A percentile compares a stretch with the other conserved stretches of the same genome.
These are phyloP conservation scores for Rhododendron kiyosumense DNA, from an alignment of 148 eudicot species.

Conservation along the genomic window DNA sequence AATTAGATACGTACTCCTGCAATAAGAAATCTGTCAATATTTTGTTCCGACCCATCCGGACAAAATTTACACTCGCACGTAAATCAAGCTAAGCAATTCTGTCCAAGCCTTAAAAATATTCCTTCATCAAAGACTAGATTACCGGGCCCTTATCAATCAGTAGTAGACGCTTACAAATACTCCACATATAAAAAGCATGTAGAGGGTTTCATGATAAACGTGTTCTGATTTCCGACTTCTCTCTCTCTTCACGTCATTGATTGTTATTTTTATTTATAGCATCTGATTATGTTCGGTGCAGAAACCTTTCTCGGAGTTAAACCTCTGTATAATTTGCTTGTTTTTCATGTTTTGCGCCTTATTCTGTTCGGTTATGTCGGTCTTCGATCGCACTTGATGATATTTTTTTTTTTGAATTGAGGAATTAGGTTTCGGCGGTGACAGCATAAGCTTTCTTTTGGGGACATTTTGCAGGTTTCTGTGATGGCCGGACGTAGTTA, in stretches of 20 bases:
- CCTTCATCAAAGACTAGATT: neutral
- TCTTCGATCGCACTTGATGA: conserved; percentile 4
- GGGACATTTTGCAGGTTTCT: neutral
- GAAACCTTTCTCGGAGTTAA: neutral
- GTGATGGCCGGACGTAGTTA: neutral
- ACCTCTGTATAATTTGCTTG: neutral
- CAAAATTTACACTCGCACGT: no score
- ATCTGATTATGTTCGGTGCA: neutral
- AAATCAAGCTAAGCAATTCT: neutral
- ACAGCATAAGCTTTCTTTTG: conserved; percentile 10
- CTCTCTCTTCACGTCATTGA: neutral
- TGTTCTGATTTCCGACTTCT: neutral
- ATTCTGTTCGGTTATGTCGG: neutral
- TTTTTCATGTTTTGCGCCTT: neutral
- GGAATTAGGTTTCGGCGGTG: conserved; percentile 6
- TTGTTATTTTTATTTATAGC: neutral
- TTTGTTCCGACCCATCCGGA: no score
- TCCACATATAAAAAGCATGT: neutral
- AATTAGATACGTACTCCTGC: neutral
- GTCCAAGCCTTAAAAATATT: no score
- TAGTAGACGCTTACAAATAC: neutral
- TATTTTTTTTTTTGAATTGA: neutral
- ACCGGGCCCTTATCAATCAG: neutral
- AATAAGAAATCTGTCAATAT: neutral
- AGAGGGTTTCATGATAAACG: conserved; percentile 21